Evolutionary conservation across 306 rosid species (phyloP), one percentile per base, ranked within the genome.

Genomic region (Adenanthera pavonina): DNA sequence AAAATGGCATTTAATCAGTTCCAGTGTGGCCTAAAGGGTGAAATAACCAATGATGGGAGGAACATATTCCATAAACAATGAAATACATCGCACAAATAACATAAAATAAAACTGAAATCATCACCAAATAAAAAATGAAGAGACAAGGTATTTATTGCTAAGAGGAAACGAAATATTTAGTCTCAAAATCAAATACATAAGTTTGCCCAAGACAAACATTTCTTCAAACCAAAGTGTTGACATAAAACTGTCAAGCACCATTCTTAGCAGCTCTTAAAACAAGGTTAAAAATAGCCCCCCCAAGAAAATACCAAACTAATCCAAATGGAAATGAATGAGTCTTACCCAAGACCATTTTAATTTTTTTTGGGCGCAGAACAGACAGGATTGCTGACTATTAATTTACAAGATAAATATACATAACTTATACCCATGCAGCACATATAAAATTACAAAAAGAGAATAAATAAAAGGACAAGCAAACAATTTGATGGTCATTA

Each of bases 41-140:
- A 40, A 19, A 38, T 72, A 15, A 57, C 34, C 62, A 59, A 30
- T 47, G 9, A 70, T 46, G 25, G 70, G 61, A 62, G 62, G 6
- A 51, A 75, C 44, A 64, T 5, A 47, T 16, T 51, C 74, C 59
- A 83, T 61, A 30, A 13, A 52, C 72, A 60, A 70, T 49, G 56
- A 41, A 41, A 41, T 46, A 51, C 68, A 66, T 1, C 46, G 33
- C 41, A 68, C 34, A 25, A 44, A 67, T 12, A 67, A 46, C 51
- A 46, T 46, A 46, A 41, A 52, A 67, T 40, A 75, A 46, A 46
- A 8, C 53, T 0, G 3, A 57, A 68, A 67, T 33, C 34, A 53
- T 44, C 8, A 75, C 25, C 35, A 38, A 60, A 70, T 25, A 25
- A 25, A 25, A 25, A 25, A 25, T 0, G 1, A 25, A 25, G 30